Evolutionary conservation across 1,139 yeast genomes (phyloP).

Genomic region (Yamadazyma sp.): DNA sequence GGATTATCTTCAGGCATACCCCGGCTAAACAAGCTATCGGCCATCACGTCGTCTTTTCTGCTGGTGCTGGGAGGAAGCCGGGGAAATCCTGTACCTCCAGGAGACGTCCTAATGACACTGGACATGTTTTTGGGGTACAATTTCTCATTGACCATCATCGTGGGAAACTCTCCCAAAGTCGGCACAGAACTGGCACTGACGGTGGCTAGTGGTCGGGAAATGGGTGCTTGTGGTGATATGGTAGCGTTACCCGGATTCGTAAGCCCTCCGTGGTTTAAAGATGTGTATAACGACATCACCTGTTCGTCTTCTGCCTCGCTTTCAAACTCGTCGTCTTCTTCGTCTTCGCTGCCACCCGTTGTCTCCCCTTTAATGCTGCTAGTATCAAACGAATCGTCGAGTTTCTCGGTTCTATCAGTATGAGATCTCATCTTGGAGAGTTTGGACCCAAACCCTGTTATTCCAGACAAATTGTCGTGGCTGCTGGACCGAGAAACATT

Average conservation of each 20-base stretch:
- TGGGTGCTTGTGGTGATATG: slow-evolving; percentile 26
- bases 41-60: slow-evolving; percentile 4
- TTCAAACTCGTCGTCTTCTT: slow-evolving; percentile 26
- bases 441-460: slow-evolving; percentile 14
- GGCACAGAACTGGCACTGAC: slow-evolving; percentile 32
- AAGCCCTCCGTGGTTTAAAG: slow-evolving; percentile 32
- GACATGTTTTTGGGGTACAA: slow-evolving; percentile 19
- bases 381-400: slow-evolving; percentile 7
- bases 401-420: slow-evolving; percentile 12
- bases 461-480: slow-evolving; percentile 12
- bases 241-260: slow-evolving; percentile 16
- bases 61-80: slow-evolving; percentile 9
- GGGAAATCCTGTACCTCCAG: slow-evolving; percentile 12
- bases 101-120: slow-evolving; percentile 6
- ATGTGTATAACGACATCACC: slow-evolving; percentile 50
- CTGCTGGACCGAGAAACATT: slow-evolving; percentile 18
- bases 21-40: neutral
- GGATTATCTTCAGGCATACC: slow-evolving; percentile 29
- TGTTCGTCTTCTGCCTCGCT: slow-evolving; percentile 52
- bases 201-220: slow-evolving; percentile 18
- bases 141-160: slow-evolving; percentile 33
- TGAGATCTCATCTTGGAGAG: slow-evolving; percentile 14
- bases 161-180: slow-evolving; percentile 46
- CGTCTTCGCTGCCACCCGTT: slow-evolving; percentile 7
- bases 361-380: neutral